phyloP scores from a whole-genome alignment of 106 monocot genomes.

The Dactylorhiza incarnata region DNA sequence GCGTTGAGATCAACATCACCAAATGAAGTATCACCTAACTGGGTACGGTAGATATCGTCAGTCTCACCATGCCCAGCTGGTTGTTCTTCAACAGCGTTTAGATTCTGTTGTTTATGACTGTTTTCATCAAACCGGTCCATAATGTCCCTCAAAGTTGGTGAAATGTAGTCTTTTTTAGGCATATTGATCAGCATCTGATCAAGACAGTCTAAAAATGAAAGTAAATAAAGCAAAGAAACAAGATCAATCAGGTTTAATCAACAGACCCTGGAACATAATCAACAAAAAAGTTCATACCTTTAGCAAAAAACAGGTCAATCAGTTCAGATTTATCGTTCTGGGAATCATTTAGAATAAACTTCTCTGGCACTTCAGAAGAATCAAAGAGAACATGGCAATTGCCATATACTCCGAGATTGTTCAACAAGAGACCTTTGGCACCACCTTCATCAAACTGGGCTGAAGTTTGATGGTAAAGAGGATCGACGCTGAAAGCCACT shows the following conservation, averaged over 20 bases:
- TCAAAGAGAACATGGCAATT: slow-evolving; percentile 88
- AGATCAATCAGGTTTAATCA: background rate
- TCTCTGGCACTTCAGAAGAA: slow-evolving; percentile 79
- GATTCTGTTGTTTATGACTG: slow-evolving; percentile 34
- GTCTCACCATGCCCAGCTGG: slow-evolving; percentile 21
- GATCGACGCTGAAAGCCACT: slow-evolving; percentile 96
- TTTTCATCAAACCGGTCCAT: slow-evolving; percentile 63
- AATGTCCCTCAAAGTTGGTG: slow-evolving; percentile 78
- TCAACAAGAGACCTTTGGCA: slow-evolving; percentile 85
- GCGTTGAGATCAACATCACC: slow-evolving; percentile 32
- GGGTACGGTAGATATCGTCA: slow-evolving; percentile 19
- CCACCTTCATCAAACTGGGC: slow-evolving; percentile 99
- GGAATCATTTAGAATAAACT: slow-evolving; percentile 31
- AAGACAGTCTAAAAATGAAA: slow-evolving; percentile 48
- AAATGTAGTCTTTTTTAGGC: slow-evolving; percentile 49
- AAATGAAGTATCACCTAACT: slow-evolving; percentile 18
- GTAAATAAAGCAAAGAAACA: background rate
- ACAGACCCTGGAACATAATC: background rate
- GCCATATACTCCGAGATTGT: slow-evolving; percentile 92
- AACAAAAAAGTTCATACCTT: slow-evolving; percentile 32
- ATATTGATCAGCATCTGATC: slow-evolving; percentile 60
- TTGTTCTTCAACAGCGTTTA: slow-evolving; percentile 5
- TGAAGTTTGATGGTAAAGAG: slow-evolving; percentile 98
- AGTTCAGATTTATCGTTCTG: slow-evolving; percentile 27
- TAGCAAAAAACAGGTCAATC: slow-evolving; percentile 78